Evolutionary conservation across 345 rosid genomes (phyloP).

Genomic region (Laguncularia racemosa): DNA sequence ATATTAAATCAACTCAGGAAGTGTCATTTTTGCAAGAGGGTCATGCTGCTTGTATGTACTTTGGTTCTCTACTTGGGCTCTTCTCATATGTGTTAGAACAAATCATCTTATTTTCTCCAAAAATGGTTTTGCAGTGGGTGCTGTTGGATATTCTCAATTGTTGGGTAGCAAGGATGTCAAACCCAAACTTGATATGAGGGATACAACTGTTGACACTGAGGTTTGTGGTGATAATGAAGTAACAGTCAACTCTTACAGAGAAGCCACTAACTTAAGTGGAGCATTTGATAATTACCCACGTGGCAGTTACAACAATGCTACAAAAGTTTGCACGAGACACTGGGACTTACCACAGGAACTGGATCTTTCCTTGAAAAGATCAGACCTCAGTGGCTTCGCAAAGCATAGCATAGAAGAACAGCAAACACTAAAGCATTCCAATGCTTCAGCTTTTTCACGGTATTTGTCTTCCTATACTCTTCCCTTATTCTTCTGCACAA

Average conservation of each 20-base stretch:
- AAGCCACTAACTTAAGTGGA: constrained; percentile 78
- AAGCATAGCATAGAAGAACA: constrained; percentile 39
- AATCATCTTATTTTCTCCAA: background rate
- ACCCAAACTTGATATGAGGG: constrained; percentile 18
- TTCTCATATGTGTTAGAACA: constrained; percentile 1
- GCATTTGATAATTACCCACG: constrained; percentile 22
- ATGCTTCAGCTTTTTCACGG: constrained; percentile 86
- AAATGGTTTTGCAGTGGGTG: constrained; percentile 20
- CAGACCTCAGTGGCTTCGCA: constrained; percentile 28
- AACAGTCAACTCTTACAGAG: constrained; percentile 27
- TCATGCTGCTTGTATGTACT: constrained; percentile 27
- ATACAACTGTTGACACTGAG: constrained; percentile 14
- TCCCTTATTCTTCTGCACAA: background rate
- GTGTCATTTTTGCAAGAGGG: constrained; percentile 18
- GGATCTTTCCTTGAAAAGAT: constrained; percentile 74
- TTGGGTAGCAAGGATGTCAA: constrained; percentile 15
- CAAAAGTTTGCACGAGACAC: constrained; percentile 22
- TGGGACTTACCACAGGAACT: constrained; percentile 42
- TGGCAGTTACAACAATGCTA: constrained; percentile 9
- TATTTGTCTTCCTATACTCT: constrained; percentile 19
- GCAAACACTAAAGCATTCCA: constrained; percentile 54
- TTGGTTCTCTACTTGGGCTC: background rate
- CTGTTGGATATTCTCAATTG: constrained; percentile 13
- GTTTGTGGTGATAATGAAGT: constrained; percentile 14
- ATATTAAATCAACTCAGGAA: constrained; percentile 5